Evolutionary conservation across 805 yeast genomes (phyloP).

Genomic region (Cyberlindnera samutprakarnensis): DNA sequence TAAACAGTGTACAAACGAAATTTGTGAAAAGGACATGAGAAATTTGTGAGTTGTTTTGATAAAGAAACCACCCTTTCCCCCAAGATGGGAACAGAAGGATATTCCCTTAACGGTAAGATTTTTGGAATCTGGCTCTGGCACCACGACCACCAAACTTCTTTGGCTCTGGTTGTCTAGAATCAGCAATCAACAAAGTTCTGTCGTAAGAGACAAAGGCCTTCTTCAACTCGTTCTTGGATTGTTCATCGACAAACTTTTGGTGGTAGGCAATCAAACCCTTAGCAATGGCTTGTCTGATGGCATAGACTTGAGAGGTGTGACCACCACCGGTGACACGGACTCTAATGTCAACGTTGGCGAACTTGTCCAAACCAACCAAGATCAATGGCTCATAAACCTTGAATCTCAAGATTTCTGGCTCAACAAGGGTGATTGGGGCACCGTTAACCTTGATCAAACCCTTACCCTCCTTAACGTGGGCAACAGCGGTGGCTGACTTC

Average conservation of each 20-base stretch:
- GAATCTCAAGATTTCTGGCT: conserved; percentile 99
- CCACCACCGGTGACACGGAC: conserved; percentile 99
- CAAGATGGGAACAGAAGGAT: too few relatives aligned
- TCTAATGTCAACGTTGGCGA: conserved; percentile 97
- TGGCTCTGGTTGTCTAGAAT: conserved; percentile 99
- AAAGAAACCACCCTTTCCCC: too few relatives aligned
- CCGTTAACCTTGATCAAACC: conserved; percentile 99
- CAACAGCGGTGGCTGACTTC: conserved; percentile 99
- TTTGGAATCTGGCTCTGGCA: conserved; percentile 99
- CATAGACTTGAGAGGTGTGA: conserved; percentile 99
- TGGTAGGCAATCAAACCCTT: conserved; percentile 99
- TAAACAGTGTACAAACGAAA: conserved; percentile 19
- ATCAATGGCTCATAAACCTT: conserved; percentile 99
- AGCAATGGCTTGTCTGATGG: conserved; percentile 99
- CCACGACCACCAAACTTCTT: conserved; percentile 99
- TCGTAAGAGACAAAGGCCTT: conserved; percentile 95
- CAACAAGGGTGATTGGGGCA: conserved; percentile 97
- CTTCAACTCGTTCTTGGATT: conserved; percentile 99
- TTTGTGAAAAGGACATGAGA: conserved; percentile 16
- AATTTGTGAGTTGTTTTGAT: too few relatives aligned
- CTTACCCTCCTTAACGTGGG: conserved; percentile 98
- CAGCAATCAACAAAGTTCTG: conserved; percentile 99
- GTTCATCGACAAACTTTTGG: conserved; percentile 99
- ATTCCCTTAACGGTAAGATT: conserved; percentile 99
- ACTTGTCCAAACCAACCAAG: conserved; percentile 97